Percentiles rank a stretch among this genome's conserved stretches.
Evolutionary conservation across 225 moss, liverwort and hornwort genomes (phyloP).

Genomic region (Pseudisothecium myosuroides): DNA sequence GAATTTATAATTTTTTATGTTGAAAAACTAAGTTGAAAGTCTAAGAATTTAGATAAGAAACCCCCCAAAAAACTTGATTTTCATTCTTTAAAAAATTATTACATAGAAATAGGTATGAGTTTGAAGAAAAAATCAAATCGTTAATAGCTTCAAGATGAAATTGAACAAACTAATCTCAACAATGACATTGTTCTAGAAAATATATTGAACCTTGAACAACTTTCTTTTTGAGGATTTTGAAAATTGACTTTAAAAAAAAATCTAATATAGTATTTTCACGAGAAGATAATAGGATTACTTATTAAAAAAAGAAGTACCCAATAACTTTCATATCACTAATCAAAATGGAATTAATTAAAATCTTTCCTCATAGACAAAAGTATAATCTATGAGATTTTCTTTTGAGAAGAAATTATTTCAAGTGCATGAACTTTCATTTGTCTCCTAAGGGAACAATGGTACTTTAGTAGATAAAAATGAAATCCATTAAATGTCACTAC

Average conservation of each 20-base stretch:
- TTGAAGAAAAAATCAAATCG: neutral
- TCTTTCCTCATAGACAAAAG: neutral
- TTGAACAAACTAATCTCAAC: neutral
- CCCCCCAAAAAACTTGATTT: neutral
- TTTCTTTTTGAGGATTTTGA: neutral
- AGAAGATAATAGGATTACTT: too few relatives aligned
- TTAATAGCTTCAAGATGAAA: neutral
- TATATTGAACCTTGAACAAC: neutral
- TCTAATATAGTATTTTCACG: neutral
- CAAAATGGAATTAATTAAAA: neutral
- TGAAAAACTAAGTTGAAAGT: fast-evolving
- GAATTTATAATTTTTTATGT: neutral
- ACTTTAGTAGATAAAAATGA: neutral
- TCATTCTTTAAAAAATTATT: neutral
- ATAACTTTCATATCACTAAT: neutral
- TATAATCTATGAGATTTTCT: neutral
- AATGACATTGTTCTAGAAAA: neutral
- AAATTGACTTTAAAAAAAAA: neutral
- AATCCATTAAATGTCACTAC: neutral
- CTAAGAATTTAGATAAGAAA: too few relatives aligned
- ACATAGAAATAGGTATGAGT: neutral
- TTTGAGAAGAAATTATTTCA: neutral
- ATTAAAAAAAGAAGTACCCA: neutral
- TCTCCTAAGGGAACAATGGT: neutral
- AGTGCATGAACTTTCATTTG: neutral